Base-by-base conservation (phyloP, 2,329 filamentous ascomycete genomes). In the Thermomyces lanuginosus region DNA sequence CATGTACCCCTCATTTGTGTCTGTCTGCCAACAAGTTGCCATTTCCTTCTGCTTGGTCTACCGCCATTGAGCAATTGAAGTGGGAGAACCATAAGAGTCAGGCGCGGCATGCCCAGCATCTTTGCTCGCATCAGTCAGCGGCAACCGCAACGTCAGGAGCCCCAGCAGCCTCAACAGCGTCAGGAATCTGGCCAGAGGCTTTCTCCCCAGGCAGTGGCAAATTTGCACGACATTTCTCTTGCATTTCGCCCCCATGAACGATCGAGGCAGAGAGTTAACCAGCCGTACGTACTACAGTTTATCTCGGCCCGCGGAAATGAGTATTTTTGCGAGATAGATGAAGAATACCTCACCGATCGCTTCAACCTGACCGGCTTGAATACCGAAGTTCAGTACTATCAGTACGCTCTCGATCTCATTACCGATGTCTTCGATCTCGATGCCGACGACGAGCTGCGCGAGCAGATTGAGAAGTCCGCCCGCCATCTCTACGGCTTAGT, bases 251-350 rank as follows among this genome's bases (percentile, higher is more conserved):
- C 32, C 14, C 20, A 14, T 26, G 24, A 29, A 29, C 13, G 15
- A 9, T 16, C 12, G 6, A 29, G 25, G 13, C 18, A 28, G 26
- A 28, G 36, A 33, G 21, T 35, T 22, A 12, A 24, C 17, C 28
- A 25, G 21, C 30, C 33, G 27, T 34, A 30, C 34, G 26, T 9
- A 32, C n/a, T 29, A 26, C 48, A 98, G 89, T 98, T 98, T 55
- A 93, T 95, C 45, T 93, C 86, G 4, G 92, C 84, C 4, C 72
- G 89, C 30, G 89, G 89, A 39, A 95, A 98, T 58, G 89, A 98
- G 53, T 98, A 98, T 59, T 98, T 95, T 48, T 98, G 89, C 69
- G 89, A 98, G 52, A 95, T 98, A 45, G 89, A 98, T 56, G 89
- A 98, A 54, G 89, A 98, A 46, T 98, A 98, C 56, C 68, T 98